Conservation (phyloP, 2,329 filamentous ascomycete genomes). For the Podosphaera fusca region DNA sequence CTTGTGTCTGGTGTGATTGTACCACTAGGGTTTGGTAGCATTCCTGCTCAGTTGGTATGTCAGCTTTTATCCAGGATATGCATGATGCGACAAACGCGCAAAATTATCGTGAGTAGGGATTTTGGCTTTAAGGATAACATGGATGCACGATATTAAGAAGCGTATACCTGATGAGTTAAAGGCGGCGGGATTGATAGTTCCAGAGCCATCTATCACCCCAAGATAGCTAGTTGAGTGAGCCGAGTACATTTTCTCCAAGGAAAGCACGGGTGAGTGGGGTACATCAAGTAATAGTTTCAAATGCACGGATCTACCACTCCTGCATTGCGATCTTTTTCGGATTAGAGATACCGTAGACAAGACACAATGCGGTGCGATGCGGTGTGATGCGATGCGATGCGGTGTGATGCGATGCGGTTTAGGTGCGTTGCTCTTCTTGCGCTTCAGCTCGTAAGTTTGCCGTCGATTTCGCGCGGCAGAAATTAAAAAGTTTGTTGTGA, state of each 20-base stretch:
- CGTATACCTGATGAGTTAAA: slow-evolving; percentile 53
- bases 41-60: slow-evolving; percentile 10
- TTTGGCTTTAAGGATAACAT: too few species aligned
- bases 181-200: slow-evolving; percentile 76
- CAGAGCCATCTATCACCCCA: slow-evolving; percentile 44
- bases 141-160: slow-evolving; percentile 7
- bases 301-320: background rate
- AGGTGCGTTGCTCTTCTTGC: too few species aligned
- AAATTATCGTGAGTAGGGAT: too few species aligned
- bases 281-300: background rate
- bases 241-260: slow-evolving; percentile 24
- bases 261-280: background rate
- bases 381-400: background rate
- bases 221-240: slow-evolving; percentile 43
- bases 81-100: slow-evolving; percentile 5
- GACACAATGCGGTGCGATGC: background rate
- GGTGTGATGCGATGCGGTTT: too few species aligned
- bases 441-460: too few species aligned
- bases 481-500: too few species aligned
- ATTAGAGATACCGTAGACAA: background rate
- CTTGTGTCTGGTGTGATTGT: slow-evolving; percentile 28
- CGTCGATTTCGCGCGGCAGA: too few species aligned
- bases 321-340: background rate
- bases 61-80: slow-evolving; percentile 3
- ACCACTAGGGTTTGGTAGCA: slow-evolving; percentile 15